Evolutionary conservation across 352 stramenopile species (phyloP), one percentile per base, ranked within the genome.

Genomic region (Phytophthora gonapodyides): DNA sequence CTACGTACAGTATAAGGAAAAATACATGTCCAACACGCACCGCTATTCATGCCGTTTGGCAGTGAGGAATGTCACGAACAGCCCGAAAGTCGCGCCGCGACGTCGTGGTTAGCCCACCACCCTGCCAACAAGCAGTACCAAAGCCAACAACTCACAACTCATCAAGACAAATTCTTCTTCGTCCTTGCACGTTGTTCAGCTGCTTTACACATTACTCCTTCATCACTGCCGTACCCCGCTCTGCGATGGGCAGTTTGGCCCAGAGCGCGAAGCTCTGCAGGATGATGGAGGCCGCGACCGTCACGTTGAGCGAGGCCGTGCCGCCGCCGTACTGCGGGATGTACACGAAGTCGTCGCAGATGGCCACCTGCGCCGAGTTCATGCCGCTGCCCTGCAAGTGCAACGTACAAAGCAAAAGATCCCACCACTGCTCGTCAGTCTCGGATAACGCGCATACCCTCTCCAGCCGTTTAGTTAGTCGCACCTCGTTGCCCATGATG

Each of bases 291-390:
- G 88, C 90, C 7, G 94, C 94, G 16, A 98, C 94, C 57, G 89
- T 97, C 41, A 99, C 96, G 67, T 99, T 99, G 7, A 99, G 82
- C 61, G 90, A 98, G 16, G 94, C 95, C 4, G 94, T 99, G 55
- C 95, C 96, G 31, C 84, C 80, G 49, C 95, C 94, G 63, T 97
- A 98, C 67, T 99, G 96, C 13, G 90, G 90, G 64, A 98, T 98
- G 64, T 97, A 92, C 24, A 98, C 76, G 70, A 98, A 98, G 27
- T 79, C 73, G 71, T 98, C 89, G 69, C 96, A 99, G 15, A 97
- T 86, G 7, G 80, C 76, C 50, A 98, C 81, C 69, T 98, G 94
- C 47, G 91, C 92, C 5, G 81, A 68, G 60, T 91, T 95, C 75
- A 99, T 91, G n/a, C 96, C 95, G 41, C 80, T 84, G 16, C 96